Base-by-base conservation (phyloP, 1,139 yeast species). In the Eremothecium cymbalariae region DNA sequence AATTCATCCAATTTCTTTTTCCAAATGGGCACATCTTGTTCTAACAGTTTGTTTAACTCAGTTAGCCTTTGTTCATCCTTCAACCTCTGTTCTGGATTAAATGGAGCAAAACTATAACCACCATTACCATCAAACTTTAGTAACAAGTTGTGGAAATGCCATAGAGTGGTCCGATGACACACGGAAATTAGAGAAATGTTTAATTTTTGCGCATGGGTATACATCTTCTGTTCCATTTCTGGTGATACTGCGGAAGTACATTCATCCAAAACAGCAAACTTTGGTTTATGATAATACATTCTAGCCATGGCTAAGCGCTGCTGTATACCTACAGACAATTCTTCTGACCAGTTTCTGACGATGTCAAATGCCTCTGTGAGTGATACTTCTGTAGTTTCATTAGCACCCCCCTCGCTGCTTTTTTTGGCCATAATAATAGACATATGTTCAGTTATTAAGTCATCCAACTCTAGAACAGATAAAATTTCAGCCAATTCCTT, bases 211-310 rank as follows among this genome's bases (percentile, higher is more conserved):
- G 96, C 95, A 54, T 83, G 84, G 34, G 75, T 62, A 55, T 88
- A 88, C 85, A 90, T 85, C 48, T 78, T 77, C 42, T 81, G 85
- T 57, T 88, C 97, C 76, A 86, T 80, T 43, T 81, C 85, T 14
- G 94, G 83, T 0, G 95, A 78, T 2, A 86, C 94, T 1, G 95
- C 90, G 5, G 95, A 84, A 0, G 97, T 88, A 60, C 96, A 88
- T 62, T 88, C 96, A 61, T 88, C 97, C 45, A 88, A 66, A 18
- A 88, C 95, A 0, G 96, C 96, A 65, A 85, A 88, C 59, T 77
- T 80, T 2, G 97, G 97, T 51, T 71, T 72, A 57, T 88, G 96
- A 54, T 86, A 88, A 54, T 82, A 88, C 57, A 88, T 67, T 49
- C 96, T 71, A 2, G 94, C 95, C 85, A 88, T 81, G 11, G 96